Evolutionary conservation across 441 rosid genomes (phyloP).

Genomic region (Hura crepitans): DNA sequence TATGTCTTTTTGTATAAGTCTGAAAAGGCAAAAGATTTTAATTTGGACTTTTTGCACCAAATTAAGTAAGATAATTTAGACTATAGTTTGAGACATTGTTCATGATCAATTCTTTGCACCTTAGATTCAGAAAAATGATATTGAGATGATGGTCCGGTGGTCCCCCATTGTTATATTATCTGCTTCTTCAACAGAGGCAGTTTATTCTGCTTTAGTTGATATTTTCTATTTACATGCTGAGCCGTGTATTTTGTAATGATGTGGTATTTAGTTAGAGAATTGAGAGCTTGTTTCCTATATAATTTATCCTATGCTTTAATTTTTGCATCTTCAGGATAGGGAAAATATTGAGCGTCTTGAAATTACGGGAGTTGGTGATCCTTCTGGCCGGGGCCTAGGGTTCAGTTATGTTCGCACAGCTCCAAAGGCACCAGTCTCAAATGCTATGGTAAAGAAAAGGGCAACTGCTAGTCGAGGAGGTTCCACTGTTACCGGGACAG

Average conservation of each 20-base stretch:
- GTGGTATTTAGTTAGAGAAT: not conserved
- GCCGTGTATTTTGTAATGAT: not conserved
- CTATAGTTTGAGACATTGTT: not conserved
- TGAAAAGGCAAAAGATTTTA: not conserved
- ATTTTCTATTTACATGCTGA: not conserved
- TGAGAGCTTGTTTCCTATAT: not conserved
- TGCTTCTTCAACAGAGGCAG: not conserved
- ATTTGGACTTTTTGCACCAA: not conserved
- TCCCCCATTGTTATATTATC: not conserved
- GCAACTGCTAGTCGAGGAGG: conserved; percentile 80
- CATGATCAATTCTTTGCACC: not conserved
- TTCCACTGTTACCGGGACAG: conserved; percentile 95
- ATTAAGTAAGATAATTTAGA: conserved; percentile 2
- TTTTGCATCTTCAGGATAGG: conserved; percentile 55
- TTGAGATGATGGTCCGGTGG: not conserved
- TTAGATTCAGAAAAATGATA: not conserved
- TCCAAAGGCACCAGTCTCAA: conserved; percentile 86
- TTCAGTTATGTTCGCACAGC: conserved; percentile 91
- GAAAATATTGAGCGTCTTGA: conserved; percentile 97
- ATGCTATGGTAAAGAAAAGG: conserved; percentile 73
- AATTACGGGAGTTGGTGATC: conserved; percentile 99
- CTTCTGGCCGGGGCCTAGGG: conserved; percentile 97
- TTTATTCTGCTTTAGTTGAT: not conserved
- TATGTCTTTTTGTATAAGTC: not conserved
- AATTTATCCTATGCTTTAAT: not conserved